These are phyloP conservation scores for Xylaria castorea DNA, from an alignment of 495 filamentous ascomycete genomes.

Conservation along the genomic window DNA sequence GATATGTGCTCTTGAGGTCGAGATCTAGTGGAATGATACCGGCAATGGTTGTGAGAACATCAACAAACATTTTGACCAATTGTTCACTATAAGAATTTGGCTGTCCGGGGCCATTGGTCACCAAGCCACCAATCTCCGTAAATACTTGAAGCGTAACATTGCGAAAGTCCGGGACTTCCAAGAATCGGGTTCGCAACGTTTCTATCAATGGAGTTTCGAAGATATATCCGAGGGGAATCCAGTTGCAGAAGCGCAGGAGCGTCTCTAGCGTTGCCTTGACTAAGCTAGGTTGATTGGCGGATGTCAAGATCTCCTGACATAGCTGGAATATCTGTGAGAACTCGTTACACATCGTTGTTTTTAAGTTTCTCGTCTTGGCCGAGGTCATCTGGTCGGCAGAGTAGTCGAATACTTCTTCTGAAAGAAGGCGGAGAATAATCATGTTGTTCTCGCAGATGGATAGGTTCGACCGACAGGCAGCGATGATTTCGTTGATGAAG, in stretches of 20 bases:
- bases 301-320: constrained; percentile 90
- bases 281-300: constrained; percentile 83
- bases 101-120: constrained; percentile 68
- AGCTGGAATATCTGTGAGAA: constrained; percentile 98
- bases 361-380: constrained; percentile 90
- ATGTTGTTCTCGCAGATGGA: constrained; percentile 99
- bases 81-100: constrained; percentile 87
- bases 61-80: constrained; percentile 95
- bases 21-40: constrained; percentile 88
- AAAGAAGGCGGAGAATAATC: constrained; percentile 93
- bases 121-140: constrained; percentile 93
- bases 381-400: constrained; percentile 99
- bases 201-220: constrained; percentile 98
- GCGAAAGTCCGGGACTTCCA: constrained; percentile 89
- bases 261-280: constrained; percentile 96
- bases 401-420: constrained; percentile 98
- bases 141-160: constrained; percentile 97
- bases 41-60: constrained; percentile 85
- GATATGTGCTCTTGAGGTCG: constrained; percentile 88
- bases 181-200: constrained; percentile 85
- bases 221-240: constrained; percentile 98
- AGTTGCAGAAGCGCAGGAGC: constrained; percentile 93
- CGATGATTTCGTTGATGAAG: constrained; percentile 99
- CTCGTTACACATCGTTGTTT: constrained; percentile 97
- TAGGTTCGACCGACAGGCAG: constrained; percentile 89